Conservation (phyloP, 163 green algal species). For the Scenedesmus sp. region DNA sequence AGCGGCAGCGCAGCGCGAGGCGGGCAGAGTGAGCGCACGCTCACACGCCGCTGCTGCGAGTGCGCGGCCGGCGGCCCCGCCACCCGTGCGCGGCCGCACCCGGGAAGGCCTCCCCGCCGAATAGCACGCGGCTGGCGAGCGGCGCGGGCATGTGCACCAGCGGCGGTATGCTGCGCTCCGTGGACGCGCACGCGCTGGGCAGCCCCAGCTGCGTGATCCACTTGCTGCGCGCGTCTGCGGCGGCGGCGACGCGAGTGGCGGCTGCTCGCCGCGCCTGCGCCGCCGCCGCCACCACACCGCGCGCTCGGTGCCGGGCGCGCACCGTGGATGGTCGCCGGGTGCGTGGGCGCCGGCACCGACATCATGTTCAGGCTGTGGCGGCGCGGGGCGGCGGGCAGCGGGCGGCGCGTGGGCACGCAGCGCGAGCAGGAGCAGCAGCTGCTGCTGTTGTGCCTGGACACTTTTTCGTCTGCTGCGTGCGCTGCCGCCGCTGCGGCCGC, state of each 20-base stretch:
- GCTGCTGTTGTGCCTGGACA: neutral
- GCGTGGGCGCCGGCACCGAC: constrained; percentile 5
- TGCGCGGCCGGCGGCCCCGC: too few relatives aligned
- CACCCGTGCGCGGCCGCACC: too few relatives aligned
- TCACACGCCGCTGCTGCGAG: too few relatives aligned
- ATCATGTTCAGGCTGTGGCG: constrained; percentile 47
- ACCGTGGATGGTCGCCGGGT: constrained; percentile 25
- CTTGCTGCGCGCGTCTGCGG: constrained; percentile 48
- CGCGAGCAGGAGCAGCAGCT: neutral
- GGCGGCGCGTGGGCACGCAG: too few relatives aligned
- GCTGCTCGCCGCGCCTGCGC: constrained; percentile 4
- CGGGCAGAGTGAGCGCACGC: too few relatives aligned
- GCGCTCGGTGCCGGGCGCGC: neutral
- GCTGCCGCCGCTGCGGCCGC: neutral
- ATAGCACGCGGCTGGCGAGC: constrained; percentile 37
- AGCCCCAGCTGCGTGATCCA: constrained; percentile 27
- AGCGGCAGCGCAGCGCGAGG: too few relatives aligned
- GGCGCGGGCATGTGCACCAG: constrained; percentile 50
- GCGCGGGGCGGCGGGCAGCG: too few relatives aligned
- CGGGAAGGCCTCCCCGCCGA: constrained; percentile 10
- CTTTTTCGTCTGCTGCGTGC: neutral
- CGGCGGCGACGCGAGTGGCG: neutral
- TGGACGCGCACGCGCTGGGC: neutral
- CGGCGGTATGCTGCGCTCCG: constrained; percentile 35
- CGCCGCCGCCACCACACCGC: neutral